A percentile compares a stretch with the other conserved stretches of the same genome.
These are phyloP conservation scores for Mycena rosella DNA, from an alignment of 768 basidiomycete genomes.

Conservation along the genomic window DNA sequence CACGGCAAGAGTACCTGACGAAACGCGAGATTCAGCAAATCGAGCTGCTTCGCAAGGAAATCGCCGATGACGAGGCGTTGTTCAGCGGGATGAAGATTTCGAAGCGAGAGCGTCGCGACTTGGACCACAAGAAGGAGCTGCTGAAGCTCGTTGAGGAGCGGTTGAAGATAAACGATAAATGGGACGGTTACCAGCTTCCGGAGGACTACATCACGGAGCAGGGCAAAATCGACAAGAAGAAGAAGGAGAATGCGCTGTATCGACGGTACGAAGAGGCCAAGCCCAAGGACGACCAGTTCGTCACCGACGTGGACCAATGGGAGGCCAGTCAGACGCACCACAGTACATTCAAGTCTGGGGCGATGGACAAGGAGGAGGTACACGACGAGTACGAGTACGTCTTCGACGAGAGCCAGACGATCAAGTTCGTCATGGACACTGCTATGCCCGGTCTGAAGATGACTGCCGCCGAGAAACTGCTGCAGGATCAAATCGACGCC, in stretches of 20 bases:
- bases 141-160: slow-evolving; percentile 94
- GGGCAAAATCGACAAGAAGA: slow-evolving; percentile 97
- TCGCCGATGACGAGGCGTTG: slow-evolving; percentile 92
- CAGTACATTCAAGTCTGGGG: slow-evolving; percentile 91
- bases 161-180: slow-evolving; percentile 93
- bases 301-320: slow-evolving; percentile 98
- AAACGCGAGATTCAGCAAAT: slow-evolving; percentile 98
- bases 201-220: slow-evolving; percentile 99
- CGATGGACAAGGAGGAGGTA: slow-evolving; percentile 87
- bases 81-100: slow-evolving; percentile 94
- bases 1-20: slow-evolving; percentile 95
- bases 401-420: slow-evolving; percentile 97
- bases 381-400: slow-evolving; percentile 96
- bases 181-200: slow-evolving; percentile 95
- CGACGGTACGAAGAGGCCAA: slow-evolving; percentile 95
- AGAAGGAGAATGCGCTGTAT: slow-evolving; percentile 92
- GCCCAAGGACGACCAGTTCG: slow-evolving; percentile 92
- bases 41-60: slow-evolving; percentile 92
- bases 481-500: slow-evolving; percentile 91
- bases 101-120: slow-evolving; percentile 82
- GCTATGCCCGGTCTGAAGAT: slow-evolving; percentile 77
- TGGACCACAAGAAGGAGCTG: slow-evolving; percentile 93
- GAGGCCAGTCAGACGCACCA: slow-evolving; percentile 92
- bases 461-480: slow-evolving; percentile 86
- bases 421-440: slow-evolving; percentile 92